These are phyloP conservation scores for Dothideomycetes sp. DNA, from an alignment of 2,329 filamentous ascomycete genomes.

Conservation along the genomic window DNA sequence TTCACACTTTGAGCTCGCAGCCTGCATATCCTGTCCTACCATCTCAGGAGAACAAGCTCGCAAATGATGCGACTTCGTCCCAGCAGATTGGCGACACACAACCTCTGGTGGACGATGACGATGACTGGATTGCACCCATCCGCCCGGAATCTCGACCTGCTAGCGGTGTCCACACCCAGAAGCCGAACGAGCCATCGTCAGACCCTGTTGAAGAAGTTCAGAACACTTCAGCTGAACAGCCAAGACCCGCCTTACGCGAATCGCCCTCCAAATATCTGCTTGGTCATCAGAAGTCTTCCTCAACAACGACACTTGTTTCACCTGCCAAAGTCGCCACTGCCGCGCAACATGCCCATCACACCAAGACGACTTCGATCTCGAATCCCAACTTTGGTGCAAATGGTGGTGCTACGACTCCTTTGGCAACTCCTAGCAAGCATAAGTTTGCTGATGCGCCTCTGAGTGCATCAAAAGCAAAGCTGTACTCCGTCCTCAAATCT, in stretches of 20 bases:
- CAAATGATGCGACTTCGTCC: constrained; percentile 21
- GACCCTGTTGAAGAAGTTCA: constrained; percentile 3
- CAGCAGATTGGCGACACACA: constrained; percentile 14
- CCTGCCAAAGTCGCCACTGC: constrained; percentile 32
- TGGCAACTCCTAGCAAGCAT: constrained; percentile 43
- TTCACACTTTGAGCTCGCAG: constrained; percentile 25
- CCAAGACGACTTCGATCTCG: constrained; percentile 47
- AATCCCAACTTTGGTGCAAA: constrained; percentile 31
- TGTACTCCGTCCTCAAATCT: constrained; percentile 82
- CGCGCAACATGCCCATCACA: constrained; percentile 34
- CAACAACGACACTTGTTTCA: constrained; percentile 33
- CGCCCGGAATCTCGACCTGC: constrained; percentile 14
- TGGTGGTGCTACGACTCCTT: constrained; percentile 21
- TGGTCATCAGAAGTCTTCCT: constrained; percentile 28
- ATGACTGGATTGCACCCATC: constrained; percentile 51
- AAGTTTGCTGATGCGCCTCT: constrained; percentile 64
- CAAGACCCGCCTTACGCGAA: constrained; percentile 3
- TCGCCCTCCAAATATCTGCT: constrained; percentile 9
- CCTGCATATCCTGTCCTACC: constrained; percentile 25
- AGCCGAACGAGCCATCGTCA: neutral
- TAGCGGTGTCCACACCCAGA: constrained; percentile 9
- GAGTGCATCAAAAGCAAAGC: constrained; percentile 84
- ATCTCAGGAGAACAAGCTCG: constrained; percentile 1
- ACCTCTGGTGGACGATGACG: constrained; percentile 41
- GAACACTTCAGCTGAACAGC: neutral